phyloP scores from a whole-genome alignment of 495 filamentous ascomycete genomes.

The Aspergillus ellipticus region DNA sequence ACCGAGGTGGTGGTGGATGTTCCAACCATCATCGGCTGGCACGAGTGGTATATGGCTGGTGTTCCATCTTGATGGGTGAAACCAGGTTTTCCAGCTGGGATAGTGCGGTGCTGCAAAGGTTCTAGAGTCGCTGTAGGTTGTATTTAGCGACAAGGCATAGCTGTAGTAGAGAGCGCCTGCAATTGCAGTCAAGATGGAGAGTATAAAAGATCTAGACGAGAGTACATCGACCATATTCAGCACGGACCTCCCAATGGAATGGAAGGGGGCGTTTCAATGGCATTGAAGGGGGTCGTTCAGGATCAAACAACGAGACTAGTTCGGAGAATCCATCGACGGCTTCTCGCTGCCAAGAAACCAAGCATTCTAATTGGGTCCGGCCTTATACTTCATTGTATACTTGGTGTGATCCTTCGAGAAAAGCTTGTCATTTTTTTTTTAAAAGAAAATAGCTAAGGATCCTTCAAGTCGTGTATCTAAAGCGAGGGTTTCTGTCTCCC shows the following conservation, averaged over 20 bases:
- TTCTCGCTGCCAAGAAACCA: conserved; percentile 3
- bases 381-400: too few relatives aligned
- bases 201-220: neutral
- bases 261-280: neutral
- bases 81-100: conserved; percentile 23
- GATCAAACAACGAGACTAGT: neutral
- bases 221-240: neutral
- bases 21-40: conserved; percentile 42
- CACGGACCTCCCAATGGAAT: neutral
- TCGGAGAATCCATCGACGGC: neutral
- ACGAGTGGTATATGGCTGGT: too few relatives aligned
- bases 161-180: conserved; percentile 4
- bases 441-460: too few relatives aligned
- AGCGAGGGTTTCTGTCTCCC: conserved; percentile 65
- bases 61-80: neutral
- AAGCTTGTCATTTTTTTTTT: too few relatives aligned
- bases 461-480: conserved; percentile 51
- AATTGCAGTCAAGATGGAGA: conserved; percentile 3
- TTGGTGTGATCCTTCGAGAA: too few relatives aligned
- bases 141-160: neutral
- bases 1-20: conserved; percentile 54
- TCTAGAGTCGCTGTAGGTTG: neutral
- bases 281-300: neutral
- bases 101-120: conserved; percentile 13
- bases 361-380: neutral